Conservation (phyloP, 2,329 filamentous ascomycete genomes). For the Alternaria conjuncta region DNA sequence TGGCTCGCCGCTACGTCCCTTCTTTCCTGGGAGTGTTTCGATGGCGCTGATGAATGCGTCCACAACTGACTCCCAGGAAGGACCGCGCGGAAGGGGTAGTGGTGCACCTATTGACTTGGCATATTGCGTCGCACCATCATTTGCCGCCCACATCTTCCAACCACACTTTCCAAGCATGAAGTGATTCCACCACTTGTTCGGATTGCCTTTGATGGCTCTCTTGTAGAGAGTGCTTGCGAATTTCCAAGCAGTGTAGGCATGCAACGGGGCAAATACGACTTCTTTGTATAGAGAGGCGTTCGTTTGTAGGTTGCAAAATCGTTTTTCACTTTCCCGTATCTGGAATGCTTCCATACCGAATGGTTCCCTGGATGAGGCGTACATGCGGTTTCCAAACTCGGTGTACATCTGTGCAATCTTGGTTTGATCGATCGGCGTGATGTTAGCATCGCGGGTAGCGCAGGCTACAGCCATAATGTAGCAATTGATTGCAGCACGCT, state of each 20-base stretch:
- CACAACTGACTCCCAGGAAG: conserved; percentile 57
- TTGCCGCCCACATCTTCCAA: conserved; percentile 71
- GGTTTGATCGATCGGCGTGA: conserved; percentile 59
- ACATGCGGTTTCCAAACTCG: conserved; percentile 72
- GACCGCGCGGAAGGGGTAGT: conserved; percentile 20
- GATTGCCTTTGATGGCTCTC: conserved; percentile 63
- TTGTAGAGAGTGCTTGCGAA: conserved; percentile 68
- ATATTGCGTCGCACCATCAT: conserved; percentile 47
- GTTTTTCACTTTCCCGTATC: conserved; percentile 63
- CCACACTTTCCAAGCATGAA: conserved; percentile 75
- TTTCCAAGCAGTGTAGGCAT: conserved; percentile 68
- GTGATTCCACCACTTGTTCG: conserved; percentile 69
- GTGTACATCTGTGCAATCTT: conserved; percentile 70
- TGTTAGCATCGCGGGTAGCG: conserved; percentile 63
- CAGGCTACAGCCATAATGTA: conserved; percentile 71
- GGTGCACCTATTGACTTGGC: conserved; percentile 40
- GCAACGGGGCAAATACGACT: conserved; percentile 63
- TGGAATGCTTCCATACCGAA: conserved; percentile 72
- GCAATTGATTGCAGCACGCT: conserved; percentile 83
- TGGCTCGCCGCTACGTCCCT: conserved; percentile 71
- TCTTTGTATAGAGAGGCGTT: conserved; percentile 61
- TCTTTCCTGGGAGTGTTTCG: conserved; percentile 65
- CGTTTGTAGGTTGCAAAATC: conserved; percentile 63
- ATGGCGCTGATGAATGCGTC: conserved; percentile 66
- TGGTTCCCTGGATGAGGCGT: conserved; percentile 71